Base-by-base conservation (phyloP, 1,284 basidiomycete genomes). In the Tranzscheliella williamsii region DNA sequence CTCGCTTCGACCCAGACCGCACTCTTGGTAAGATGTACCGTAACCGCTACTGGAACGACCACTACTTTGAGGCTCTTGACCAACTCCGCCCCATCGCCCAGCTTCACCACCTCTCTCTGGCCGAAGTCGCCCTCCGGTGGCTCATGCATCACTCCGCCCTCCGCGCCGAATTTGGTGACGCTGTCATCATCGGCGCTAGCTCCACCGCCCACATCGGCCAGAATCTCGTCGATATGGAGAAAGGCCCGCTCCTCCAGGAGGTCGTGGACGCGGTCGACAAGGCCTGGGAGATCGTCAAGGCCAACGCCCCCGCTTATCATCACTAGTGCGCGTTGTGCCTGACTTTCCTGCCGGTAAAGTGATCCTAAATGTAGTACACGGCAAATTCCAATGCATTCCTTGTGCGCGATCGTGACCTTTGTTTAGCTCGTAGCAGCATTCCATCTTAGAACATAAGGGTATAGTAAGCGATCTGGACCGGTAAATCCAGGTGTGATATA, bases 31-130 rank as follows among this genome's bases (percentile, higher is more conserved):
- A 58, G 23, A 54, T 57, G 52, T 72, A 72, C 44, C 33, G 64
- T 4, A 44, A 50, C 17, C 26, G 67, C 0, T 72, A 72, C 53
- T 72, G 54, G 49, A 57, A 61, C 45, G 52, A 70, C 24, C 43
- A 50, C 45, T 65, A 67, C 48, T 72, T 70, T 30, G n/a, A 60
- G 11, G 70, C 70, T 0, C 32, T 71, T 11, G 79, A 82, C 12
- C 71, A 63, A 9, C 39, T 72, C 38, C 24, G 42, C 8, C 33
- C 41, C 16, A 79, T 31, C 6, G 64, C 61, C 2, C 54, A 68
- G 11, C 40, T 57, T 16, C 37, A 68, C 21, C 24, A 37, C 7
- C 27, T 72, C 5, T 40, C 43, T 6, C 17, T 68, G 24, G 42
- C 58, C 6, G 62, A 67, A 24, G 37, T 63, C n/a, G 70, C 67